Conservation (phyloP, 306 rosid species). For the Vigna hirtella region DNA sequence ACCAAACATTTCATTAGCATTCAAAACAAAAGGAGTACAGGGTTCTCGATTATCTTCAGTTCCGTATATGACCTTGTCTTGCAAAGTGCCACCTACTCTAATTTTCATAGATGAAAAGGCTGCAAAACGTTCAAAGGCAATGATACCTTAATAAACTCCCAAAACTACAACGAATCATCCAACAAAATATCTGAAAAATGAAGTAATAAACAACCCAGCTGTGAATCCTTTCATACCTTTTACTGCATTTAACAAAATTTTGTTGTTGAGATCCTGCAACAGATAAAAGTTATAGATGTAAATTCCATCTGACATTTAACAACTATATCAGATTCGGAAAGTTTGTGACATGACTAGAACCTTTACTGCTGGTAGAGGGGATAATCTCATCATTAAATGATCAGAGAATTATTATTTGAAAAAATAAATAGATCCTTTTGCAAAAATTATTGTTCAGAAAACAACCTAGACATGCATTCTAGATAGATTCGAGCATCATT, state of each 20-base stretch:
- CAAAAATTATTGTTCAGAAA: slow-evolving; percentile 34
- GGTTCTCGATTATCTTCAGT: slow-evolving; percentile 60
- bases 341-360: slow-evolving; percentile 12
- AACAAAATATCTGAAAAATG: not conserved
- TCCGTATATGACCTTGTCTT: slow-evolving; percentile 80
- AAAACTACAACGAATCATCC: not conserved
- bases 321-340: slow-evolving; percentile 32
- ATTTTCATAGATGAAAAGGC: slow-evolving; percentile 91
- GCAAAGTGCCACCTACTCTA: slow-evolving; percentile 90
- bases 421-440: slow-evolving; percentile 2
- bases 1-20: slow-evolving; percentile 61
- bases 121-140: slow-evolving; percentile 56
- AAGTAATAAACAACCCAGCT: slow-evolving; percentile 18
- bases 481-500: slow-evolving; percentile 40
- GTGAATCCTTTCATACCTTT: slow-evolving; percentile 60
- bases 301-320: slow-evolving; percentile 25
- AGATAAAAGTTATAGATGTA: slow-evolving; percentile 30
- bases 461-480: slow-evolving; percentile 9
- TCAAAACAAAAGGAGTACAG: slow-evolving; percentile 64
- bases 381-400: slow-evolving; percentile 10
- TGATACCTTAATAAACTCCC: slow-evolving; percentile 16
- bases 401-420: slow-evolving; percentile 5
- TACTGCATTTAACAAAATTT: slow-evolving; percentile 74
- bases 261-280: slow-evolving; percentile 80
- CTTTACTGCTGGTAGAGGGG: too few species aligned